A percentile compares a stretch with the other conserved stretches of the same genome.
Conservation (phyloP, 2,329 filamentous ascomycete species). For the Fusarium praegraminearum region DNA sequence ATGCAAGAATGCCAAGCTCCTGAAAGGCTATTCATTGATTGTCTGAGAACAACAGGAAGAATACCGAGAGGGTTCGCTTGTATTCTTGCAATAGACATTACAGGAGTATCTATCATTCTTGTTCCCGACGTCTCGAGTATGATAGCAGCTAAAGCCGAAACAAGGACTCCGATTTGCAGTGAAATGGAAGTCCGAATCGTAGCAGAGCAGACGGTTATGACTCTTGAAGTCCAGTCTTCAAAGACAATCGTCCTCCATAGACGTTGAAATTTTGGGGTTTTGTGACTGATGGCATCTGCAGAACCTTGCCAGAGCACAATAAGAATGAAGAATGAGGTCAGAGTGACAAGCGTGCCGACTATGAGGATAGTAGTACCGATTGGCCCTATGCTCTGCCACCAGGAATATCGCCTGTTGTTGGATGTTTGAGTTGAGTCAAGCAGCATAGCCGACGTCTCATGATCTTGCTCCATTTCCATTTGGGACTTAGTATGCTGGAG, state of each 20-base stretch:
- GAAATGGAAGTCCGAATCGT: conserved; percentile 1
- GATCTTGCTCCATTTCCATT: too few relatives aligned
- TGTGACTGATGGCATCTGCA: rapidly evolving
- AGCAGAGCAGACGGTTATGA: conserved; percentile 20
- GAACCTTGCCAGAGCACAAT: rapidly evolving
- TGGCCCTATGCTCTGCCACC: too few relatives aligned
- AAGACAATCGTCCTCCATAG: not conserved
- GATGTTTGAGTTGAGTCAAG: too few relatives aligned
- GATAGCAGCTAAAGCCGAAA: conserved; percentile 1
- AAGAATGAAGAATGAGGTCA: too few relatives aligned
- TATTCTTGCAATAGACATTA: not conserved
- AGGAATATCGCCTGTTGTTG: too few relatives aligned
- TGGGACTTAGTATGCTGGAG: too few relatives aligned
- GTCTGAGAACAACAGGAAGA: not conserved
- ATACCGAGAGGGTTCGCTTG: not conserved
- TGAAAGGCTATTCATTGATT: rapidly evolving
- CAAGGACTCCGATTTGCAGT: not conserved
- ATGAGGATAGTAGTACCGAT: too few relatives aligned
- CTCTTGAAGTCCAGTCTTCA: not conserved
- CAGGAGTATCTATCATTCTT: not conserved
- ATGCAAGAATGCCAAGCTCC: not conserved
- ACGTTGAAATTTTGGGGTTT: rapidly evolving
- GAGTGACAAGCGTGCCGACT: too few relatives aligned
- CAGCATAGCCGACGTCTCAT: rapidly evolving
- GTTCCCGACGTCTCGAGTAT: conserved; percentile 11